Conservation (phyloP, 164 flowering plant species). For the Macadamia tetraphylla region DNA sequence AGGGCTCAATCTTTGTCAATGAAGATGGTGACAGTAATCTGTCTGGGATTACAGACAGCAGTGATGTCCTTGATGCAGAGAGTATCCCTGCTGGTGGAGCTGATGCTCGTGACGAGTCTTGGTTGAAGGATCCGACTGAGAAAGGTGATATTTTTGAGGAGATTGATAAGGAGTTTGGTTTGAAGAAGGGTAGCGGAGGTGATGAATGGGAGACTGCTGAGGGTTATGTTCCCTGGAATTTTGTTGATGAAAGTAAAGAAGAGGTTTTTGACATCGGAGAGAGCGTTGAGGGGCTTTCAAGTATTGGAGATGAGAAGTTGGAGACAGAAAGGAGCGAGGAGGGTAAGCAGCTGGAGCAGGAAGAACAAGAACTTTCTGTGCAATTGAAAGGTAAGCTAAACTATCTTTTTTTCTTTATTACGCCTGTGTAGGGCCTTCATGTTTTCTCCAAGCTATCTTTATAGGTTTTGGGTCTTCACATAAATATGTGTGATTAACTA, state of each 20-base stretch:
- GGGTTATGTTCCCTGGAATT: conserved; percentile 24
- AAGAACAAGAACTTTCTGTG: conserved; percentile 14
- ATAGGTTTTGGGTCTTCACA: too few relatives aligned
- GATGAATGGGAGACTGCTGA: conserved; percentile 22
- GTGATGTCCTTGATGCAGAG: background rate
- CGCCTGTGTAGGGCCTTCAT: too few relatives aligned
- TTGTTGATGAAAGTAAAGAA: conserved; percentile 17
- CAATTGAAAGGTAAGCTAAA: conserved; percentile 18
- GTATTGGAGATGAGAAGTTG: conserved; percentile 2
- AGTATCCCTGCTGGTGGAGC: background rate
- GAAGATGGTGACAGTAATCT: conserved; percentile 11
- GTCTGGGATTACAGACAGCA: conserved; percentile 17
- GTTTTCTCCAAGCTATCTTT: too few relatives aligned
- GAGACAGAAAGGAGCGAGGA: conserved; percentile 11
- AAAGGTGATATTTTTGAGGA: conserved; percentile 17
- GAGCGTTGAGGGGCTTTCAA: background rate
- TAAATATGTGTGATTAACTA: too few relatives aligned
- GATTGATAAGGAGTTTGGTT: conserved; percentile 13
- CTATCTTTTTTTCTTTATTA: background rate
- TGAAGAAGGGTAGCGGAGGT: conserved; percentile 1
- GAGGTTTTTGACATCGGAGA: conserved; percentile 20
- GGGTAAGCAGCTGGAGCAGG: conserved; percentile 13
- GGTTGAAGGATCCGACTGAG: conserved; percentile 7
- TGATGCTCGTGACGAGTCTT: conserved; percentile 1
- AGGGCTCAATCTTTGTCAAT: conserved; percentile 9